Evolutionary conservation across 2,329 filamentous ascomycete genomes (phyloP), one percentile per base, ranked within the genome.

Genomic region (Cladosporium sp.): DNA sequence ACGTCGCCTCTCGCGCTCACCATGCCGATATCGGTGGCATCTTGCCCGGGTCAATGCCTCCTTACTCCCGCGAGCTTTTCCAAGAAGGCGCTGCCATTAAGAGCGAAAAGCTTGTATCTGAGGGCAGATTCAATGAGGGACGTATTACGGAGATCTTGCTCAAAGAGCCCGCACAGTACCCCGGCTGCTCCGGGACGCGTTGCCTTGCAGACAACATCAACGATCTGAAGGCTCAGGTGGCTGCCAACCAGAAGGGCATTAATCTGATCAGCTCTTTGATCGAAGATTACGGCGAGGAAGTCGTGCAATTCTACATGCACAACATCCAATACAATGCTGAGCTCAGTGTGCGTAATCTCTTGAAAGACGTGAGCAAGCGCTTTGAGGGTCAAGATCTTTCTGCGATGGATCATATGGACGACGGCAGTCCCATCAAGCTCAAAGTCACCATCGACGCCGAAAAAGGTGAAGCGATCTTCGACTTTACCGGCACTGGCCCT

Each of bases 11-110:
- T 4, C 79, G 88, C 32, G 88, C 88, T 0, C 88, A 93, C 64
- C 88, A 92, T 60, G 88, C 88, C 8, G 88, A 93, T 61, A 92
- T 93, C 56, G 89, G 89, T 9, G 89, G 89, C 7, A 90, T 91
- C 39, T 75, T 89, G 0, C 86, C 88, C 0, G 88, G 88, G 0
- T 88, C 84, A 1, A 93, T 93, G 89, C 89, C 89, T 2, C 85
- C 88, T 2, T 81, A 86, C 54, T 88, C 84, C 0, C 79, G 80
- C 39, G 77, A 80, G 55, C 69, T 80, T 1, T 79, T 68, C 58
- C 76, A 81, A 62, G 78, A 81, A 69, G 78, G 78, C 11, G 77
- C 78, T 3, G 70, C 74, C 4, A 80, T 80, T 58, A 77, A 79
- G 60, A 73, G 71, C 2, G 75, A 80, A 56, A 81, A 92, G 69